These are phyloP conservation scores for Gaertneriomyces sp. DNA, from an alignment of 192 early-diverging fungal species.

Conservation along the genomic window DNA sequence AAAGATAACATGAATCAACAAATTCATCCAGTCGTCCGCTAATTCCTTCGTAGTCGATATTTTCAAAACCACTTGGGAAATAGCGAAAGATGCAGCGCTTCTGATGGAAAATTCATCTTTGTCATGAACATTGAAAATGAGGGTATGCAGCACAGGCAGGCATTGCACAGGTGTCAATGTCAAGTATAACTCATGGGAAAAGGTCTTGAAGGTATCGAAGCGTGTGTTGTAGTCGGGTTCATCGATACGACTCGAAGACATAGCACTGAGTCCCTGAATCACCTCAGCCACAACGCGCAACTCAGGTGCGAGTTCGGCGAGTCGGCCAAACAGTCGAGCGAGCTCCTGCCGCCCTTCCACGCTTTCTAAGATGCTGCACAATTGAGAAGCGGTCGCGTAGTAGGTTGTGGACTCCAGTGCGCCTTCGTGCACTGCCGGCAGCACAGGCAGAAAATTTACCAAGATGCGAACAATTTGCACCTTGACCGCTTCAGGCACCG, in stretches of 20 bases:
- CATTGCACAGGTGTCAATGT: constrained; percentile 70
- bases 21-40: neutral
- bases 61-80: constrained; percentile 67
- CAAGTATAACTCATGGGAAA: constrained; percentile 69
- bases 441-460: constrained; percentile 71
- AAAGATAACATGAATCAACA: constrained; percentile 62
- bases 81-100: constrained; percentile 69
- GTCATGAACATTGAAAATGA: constrained; percentile 78
- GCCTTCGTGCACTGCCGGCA: constrained; percentile 46
- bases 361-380: constrained; percentile 66
- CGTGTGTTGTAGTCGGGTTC: constrained; percentile 84
- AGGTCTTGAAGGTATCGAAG: constrained; percentile 64
- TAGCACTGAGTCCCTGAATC: constrained; percentile 76
- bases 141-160: constrained; percentile 86
- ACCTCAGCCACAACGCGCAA: constrained; percentile 48
- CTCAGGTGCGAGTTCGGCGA: constrained; percentile 64
- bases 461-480: constrained; percentile 79
- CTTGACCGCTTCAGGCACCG: constrained; percentile 79
- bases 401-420: constrained; percentile 45
- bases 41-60: neutral
- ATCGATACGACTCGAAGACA: constrained; percentile 68
- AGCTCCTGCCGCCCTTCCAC: constrained; percentile 64
- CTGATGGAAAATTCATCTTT: constrained; percentile 83
- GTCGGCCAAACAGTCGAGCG: constrained; percentile 54
- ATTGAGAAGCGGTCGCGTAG: constrained; percentile 60